A percentile compares a stretch with the other conserved stretches of the same genome.
Conservation (phyloP, 345 rosid genomes). For the Aquilaria malaccensis region DNA sequence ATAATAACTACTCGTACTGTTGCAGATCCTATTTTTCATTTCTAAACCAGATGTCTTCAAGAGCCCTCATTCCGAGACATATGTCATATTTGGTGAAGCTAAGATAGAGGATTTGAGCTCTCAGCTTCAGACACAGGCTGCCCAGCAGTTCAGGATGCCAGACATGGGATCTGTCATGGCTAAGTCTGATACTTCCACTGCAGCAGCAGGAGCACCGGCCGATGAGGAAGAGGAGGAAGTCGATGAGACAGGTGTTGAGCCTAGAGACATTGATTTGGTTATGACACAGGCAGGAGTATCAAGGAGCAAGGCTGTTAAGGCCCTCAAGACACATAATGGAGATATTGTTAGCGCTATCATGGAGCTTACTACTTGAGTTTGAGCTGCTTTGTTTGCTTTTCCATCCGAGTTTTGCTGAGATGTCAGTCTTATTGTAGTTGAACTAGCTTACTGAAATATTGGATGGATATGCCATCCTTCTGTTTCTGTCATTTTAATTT, state of each 20-base stretch:
- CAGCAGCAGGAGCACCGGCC: constrained; percentile 28
- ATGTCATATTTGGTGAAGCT: constrained; percentile 83
- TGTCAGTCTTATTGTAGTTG: neutral
- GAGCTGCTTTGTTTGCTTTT: constrained; percentile 5
- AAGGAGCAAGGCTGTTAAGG: constrained; percentile 66
- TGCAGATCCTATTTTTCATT: constrained; percentile 72
- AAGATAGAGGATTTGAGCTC: constrained; percentile 93
- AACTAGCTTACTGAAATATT: neutral
- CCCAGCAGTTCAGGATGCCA: constrained; percentile 85
- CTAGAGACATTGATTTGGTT: constrained; percentile 73
- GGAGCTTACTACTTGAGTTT: constrained; percentile 66
- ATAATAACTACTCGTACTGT: constrained; percentile 1
- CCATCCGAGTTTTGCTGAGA: constrained; percentile 3
- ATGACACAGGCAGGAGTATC: constrained; percentile 86
- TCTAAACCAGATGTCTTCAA: constrained; percentile 88
- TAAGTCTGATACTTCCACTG: constrained; percentile 47
- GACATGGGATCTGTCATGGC: constrained; percentile 49
- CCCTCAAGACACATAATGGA: constrained; percentile 65
- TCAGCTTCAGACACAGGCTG: constrained; percentile 86
- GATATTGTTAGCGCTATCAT: constrained; percentile 91
- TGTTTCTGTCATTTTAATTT: neutral
- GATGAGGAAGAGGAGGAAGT: constrained; percentile 81
- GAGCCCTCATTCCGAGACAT: constrained; percentile 83
- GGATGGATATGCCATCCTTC: constrained; percentile 7
- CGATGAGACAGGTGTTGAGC: constrained; percentile 72